Percentiles rank a stretch among this genome's conserved stretches.
Conservation (phyloP, 495 filamentous ascomycete genomes). For the Penicillium mononematosum region DNA sequence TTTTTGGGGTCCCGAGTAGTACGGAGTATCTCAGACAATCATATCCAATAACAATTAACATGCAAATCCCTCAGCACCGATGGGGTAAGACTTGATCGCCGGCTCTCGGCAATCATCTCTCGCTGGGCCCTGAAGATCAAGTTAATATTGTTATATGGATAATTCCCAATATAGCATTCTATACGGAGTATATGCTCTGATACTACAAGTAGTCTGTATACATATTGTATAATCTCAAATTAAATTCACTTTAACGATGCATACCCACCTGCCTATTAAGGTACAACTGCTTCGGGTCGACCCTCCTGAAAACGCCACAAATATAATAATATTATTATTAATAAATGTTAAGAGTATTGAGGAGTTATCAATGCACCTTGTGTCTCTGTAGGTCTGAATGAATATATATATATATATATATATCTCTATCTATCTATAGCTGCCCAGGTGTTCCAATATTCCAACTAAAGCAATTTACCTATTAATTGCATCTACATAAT, state of each 20-base stretch:
- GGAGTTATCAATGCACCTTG: background rate
- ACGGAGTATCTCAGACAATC: background rate
- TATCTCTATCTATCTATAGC: background rate
- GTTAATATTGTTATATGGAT: background rate
- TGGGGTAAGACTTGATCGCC: slow-evolving; percentile 18
- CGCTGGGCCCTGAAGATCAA: slow-evolving; percentile 31
- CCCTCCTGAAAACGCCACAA: slow-evolving; percentile 22
- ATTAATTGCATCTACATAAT: background rate
- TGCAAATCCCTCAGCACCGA: slow-evolving; percentile 7
- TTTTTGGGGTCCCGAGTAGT: background rate
- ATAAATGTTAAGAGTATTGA: background rate
- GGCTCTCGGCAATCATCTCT: slow-evolving; percentile 22
- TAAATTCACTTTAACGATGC: slow-evolving; percentile 13
- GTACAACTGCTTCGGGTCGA: slow-evolving; percentile 18
- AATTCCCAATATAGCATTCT: background rate
- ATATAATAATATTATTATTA: background rate
- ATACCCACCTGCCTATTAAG: slow-evolving; percentile 34
- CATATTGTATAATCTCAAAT: background rate
- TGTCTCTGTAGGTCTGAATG: background rate
- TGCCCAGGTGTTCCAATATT: background rate
- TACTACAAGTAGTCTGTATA: background rate
- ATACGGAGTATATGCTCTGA: background rate
- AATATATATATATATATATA: background rate
- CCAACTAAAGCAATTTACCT: background rate
- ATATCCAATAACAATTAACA: background rate